Conservation (phyloP, 1,284 basidiomycete species). For the Leccinum huronense region DNA sequence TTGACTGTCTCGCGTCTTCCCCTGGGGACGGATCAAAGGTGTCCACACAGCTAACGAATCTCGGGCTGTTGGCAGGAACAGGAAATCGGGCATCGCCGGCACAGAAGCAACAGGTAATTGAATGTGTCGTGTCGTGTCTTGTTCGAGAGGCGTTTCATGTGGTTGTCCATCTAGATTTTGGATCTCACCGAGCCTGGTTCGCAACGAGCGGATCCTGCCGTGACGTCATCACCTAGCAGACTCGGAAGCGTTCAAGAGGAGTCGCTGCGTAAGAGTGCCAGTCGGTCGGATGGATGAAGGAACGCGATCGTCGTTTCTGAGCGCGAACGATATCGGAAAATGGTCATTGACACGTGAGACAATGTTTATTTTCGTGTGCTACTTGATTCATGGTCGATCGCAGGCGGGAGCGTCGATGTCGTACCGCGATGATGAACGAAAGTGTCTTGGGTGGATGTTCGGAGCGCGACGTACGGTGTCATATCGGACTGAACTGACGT, state of each 20-base stretch:
- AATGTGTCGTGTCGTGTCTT: neutral
- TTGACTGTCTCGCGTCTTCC: conserved; percentile 60
- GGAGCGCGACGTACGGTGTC: conserved; percentile 81
- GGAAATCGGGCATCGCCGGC: conserved; percentile 55
- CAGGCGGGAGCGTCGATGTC: conserved; percentile 70
- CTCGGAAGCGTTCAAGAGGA: conserved; percentile 43
- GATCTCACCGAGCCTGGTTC: conserved; percentile 20
- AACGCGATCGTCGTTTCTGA: conserved; percentile 64
- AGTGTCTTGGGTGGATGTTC: conserved; percentile 58
- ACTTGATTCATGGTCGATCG: conserved; percentile 13
- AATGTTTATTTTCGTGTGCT: neutral
- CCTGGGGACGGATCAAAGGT: conserved; percentile 44
- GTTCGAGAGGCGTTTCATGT: conserved; percentile 9
- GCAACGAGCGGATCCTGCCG: neutral
- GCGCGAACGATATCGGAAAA: conserved; percentile 67
- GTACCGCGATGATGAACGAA: conserved; percentile 59
- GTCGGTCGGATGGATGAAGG: conserved; percentile 68
- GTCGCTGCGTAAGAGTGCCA: conserved; percentile 57
- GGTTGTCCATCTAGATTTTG: conserved; percentile 22
- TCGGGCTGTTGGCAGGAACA: conserved; percentile 62
- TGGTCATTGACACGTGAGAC: conserved; percentile 61
- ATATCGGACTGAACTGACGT: conserved; percentile 49
- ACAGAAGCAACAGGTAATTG: conserved; percentile 66
- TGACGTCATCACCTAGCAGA: conserved; percentile 12
- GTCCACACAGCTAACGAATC: conserved; percentile 64